Evolutionary conservation across 257 asterid species (phyloP), one percentile per base, ranked within the genome.

Genomic region (Buddleja alternifolia): DNA sequence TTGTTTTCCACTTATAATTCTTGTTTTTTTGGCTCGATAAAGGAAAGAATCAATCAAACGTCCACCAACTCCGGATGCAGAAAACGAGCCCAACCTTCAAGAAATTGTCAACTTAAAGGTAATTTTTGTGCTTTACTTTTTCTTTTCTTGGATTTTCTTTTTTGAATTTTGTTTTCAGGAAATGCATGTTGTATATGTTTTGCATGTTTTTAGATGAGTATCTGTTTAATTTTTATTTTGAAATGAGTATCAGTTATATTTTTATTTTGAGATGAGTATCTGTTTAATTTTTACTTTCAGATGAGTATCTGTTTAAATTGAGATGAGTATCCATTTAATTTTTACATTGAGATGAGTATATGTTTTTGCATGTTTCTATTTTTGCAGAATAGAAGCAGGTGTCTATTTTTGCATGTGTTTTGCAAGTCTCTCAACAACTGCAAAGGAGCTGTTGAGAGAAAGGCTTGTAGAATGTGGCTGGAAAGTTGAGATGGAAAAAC

Each of bases 31-130:
- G 60, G 44, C 52, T 6, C 12, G 52, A 37, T 46, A 52, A 46
- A 85, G 91, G 96, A 83, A 87, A 73, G 87, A 78, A 45, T 88
- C 93, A 20, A 80, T 82, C 8, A 80, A 85, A 55, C 93, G 90
- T 14, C 90, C 92, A 10, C 87, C 92, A 39, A 85, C 90, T 48
- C 89, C 89, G 4, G 90, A 86, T 73, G 82, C 69, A 32, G 90
- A 78, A 36, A 78, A 79, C 10, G 79, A 80, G 63, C 89, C 77
- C 10, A 75, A 79, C 36, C 80, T 85, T 17, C 86, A 83, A 60
- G 84, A 85, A 55, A 78, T 80, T 19, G 85, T 89, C 50, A 78
- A 75, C 46, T 41, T 77, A 45, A 89, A 87, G 90, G 96, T 83
- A 1, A 9, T 25, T 58, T 8, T 40, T n/a, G n/a, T n/a, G n/a